phyloP scores from a whole-genome alignment of 345 rosid species.

The Hirschfeldia incana region DNA sequence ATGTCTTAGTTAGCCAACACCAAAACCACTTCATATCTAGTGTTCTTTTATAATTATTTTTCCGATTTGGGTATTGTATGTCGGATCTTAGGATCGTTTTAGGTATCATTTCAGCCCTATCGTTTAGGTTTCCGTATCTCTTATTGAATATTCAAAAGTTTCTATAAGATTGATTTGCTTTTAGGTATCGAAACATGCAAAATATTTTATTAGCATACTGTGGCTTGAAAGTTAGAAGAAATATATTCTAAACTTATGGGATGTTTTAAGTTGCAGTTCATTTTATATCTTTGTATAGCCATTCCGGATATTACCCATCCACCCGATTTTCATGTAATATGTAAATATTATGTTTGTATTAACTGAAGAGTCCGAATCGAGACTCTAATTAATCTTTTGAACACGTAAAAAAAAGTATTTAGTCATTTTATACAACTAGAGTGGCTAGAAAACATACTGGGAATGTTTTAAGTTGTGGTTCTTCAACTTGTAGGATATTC shows the following conservation, averaged over 20 bases:
- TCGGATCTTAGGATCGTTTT: background rate
- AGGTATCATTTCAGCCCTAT: slow-evolving; percentile 8
- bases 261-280: background rate
- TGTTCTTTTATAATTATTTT: background rate
- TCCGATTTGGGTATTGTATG: background rate
- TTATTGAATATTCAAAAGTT: background rate
- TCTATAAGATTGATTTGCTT: background rate
- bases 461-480: no score
- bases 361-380: no score
- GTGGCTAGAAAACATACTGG: no score
- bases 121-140: slow-evolving; percentile 13
- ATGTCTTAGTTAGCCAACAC: background rate
- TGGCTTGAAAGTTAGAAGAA: background rate
- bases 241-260: background rate
- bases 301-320: no score
- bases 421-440: no score
- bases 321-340: background rate
- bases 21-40: background rate
- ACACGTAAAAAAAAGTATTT: no score
- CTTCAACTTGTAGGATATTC: no score
- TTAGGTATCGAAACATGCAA: background rate
- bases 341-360: no score
- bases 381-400: no score
- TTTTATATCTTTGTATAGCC: background rate
- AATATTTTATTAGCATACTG: slow-evolving; percentile 1